Base-by-base conservation (phyloP, 306 rosid species). In the Ochetophila trinervis region DNA sequence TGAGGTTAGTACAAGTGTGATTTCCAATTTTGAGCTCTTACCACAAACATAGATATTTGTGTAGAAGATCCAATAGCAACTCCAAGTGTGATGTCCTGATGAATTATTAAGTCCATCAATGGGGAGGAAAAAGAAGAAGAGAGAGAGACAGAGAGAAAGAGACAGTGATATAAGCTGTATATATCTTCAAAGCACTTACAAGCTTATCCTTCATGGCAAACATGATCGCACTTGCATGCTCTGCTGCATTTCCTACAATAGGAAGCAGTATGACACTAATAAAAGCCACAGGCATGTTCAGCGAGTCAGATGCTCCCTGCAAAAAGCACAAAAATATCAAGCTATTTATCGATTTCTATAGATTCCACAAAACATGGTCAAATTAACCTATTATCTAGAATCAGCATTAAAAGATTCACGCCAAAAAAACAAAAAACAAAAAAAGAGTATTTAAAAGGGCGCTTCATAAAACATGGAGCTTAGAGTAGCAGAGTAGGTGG, bases 1-100 rank as follows among this genome's bases (percentile, higher is more conserved):
- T 36, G 44, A 23, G 55, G 27, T 61, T 5, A 11, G 68, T 14
- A 27, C 18, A 23, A n/a, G 53, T 6, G n/a, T 45, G 24, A 23
- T 42, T 50, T 59, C 18, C 32, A 69, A 47, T 36, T 61, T 17
- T 40, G 70, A 82, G 73, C 57, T 58, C 87, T 67, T 80, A 88
- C 97, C 91, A 88, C 90, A 85, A 91, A 91, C 97, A 88, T 91
- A 52, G 96, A 83, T 85, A 88, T 91, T 70, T 91, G 97, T 47
- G 95, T 91, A 24, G 97, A 91, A 35, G 97, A 91, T 75, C 96
- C 97, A 74, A 83, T 76, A 16, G 96, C 97, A 76, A 91, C 97
- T 82, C 97, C 97, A 53, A 91, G 77, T 48, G 95, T 85, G 74
- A 88, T 88, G 72, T 91, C 95, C 97, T 91, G 81, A 13, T 63